Conservation (phyloP, 192 early-diverging fungal genomes). For the Phycomyces nitens region DNA sequence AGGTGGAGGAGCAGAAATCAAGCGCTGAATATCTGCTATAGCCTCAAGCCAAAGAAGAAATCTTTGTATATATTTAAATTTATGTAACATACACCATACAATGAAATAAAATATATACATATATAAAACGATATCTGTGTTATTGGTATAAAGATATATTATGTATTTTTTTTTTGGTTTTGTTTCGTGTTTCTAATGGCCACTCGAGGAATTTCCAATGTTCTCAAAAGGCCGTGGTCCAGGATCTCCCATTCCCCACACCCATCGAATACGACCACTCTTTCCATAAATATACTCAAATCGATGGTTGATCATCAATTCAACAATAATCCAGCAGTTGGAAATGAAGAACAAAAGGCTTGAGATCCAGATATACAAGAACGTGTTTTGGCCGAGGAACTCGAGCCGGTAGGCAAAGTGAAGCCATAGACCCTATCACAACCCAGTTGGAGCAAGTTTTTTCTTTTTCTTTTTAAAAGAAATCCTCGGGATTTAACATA, state of each 20-base stretch:
- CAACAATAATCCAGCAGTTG: constrained; percentile 72
- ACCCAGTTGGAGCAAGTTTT: background rate
- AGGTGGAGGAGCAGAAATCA: background rate
- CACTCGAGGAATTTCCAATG: background rate
- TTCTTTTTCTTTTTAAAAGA: too few relatives aligned
- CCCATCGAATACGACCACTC: constrained; percentile 43
- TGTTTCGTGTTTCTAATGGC: background rate
- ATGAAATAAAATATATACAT: too few relatives aligned
- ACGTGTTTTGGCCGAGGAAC: constrained; percentile 84
- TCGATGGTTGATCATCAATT: constrained; percentile 42
- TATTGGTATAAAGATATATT: background rate
- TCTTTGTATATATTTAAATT: too few relatives aligned
- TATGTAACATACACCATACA: too few relatives aligned
- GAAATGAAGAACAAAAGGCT: constrained; percentile 66
- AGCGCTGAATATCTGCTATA: background rate
- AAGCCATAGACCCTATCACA: constrained; percentile 77
- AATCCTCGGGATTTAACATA: constrained; percentile 4
- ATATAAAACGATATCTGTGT: too few relatives aligned
- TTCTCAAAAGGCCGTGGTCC: background rate
- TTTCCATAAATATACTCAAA: constrained; percentile 50
- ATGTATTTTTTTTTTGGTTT: background rate
- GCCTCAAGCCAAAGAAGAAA: background rate
- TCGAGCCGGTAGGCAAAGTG: constrained; percentile 84
- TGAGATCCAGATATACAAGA: constrained; percentile 68
- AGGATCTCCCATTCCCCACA: constrained; percentile 44